These are phyloP conservation scores for Fusarium subglutinans DNA, from an alignment of 2,329 filamentous ascomycete species.

Conservation along the genomic window DNA sequence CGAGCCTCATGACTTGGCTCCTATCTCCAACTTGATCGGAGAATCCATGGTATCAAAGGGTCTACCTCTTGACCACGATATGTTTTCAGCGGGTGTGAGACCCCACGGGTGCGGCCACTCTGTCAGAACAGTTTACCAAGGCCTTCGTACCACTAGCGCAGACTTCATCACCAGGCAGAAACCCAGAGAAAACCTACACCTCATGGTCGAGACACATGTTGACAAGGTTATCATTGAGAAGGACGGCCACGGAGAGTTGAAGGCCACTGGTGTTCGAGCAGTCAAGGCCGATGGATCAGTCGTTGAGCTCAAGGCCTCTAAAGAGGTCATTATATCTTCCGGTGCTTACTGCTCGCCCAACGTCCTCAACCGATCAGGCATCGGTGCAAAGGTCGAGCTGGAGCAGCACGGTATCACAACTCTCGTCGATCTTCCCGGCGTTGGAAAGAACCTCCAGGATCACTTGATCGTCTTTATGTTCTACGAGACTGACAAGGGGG, in stretches of 20 bases:
- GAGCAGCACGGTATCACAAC: conserved; percentile 53
- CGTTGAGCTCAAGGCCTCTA: conserved; percentile 52
- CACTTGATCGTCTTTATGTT: conserved; percentile 66
- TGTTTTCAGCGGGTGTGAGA: conserved; percentile 53
- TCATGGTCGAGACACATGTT: conserved; percentile 59
- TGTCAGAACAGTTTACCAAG: conserved; percentile 61
- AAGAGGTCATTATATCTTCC: conserved; percentile 52
- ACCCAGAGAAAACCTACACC: conserved; percentile 55
- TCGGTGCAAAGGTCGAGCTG: conserved; percentile 56
- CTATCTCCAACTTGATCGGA: conserved; percentile 64
- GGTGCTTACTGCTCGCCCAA: conserved; percentile 62
- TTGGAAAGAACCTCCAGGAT: conserved; percentile 62
- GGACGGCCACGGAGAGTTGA: conserved; percentile 45
- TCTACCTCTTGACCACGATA: conserved; percentile 64
- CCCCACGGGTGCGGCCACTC: conserved; percentile 65
- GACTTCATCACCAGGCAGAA: conserved; percentile 59
- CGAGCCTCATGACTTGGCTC: conserved; percentile 66
- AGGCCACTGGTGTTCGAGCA: conserved; percentile 55
- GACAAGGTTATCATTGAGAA: conserved; percentile 61
- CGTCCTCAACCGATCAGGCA: conserved; percentile 62
- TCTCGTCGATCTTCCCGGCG: conserved; percentile 56
- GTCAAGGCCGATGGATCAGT: conserved; percentile 54
- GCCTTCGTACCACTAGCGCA: conserved; percentile 61
- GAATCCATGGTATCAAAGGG: conserved; percentile 65
- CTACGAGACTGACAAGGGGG: conserved; percentile 64